A percentile compares a stretch with the other conserved stretches of the same genome.
Evolutionary conservation across 306 rosid species (phyloP).

Genomic region (Crotalaria pallida): DNA sequence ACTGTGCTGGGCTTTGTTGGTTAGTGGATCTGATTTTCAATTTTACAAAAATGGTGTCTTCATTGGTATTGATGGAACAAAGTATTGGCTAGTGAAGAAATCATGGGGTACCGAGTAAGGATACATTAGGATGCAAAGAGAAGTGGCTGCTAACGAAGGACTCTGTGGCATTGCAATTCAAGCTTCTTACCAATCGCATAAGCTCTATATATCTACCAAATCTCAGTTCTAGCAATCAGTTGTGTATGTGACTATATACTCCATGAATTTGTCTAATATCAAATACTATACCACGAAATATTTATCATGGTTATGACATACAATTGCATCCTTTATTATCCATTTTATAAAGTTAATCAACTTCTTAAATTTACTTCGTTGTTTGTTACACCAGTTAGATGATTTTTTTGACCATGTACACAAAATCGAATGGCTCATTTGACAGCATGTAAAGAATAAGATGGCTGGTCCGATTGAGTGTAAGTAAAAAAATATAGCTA

Average conservation of each 20-base stretch:
- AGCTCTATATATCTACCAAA: background rate
- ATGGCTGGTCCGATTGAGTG: too few species aligned
- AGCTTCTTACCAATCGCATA: conserved; percentile 37
- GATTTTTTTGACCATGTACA: too few species aligned
- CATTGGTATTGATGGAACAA: conserved; percentile 32
- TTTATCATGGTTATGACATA: background rate
- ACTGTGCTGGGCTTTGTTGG: too few species aligned
- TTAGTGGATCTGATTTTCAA: conserved; percentile 23
- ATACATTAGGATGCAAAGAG: conserved; percentile 36
- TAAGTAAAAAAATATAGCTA: too few species aligned
- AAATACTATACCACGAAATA: background rate
- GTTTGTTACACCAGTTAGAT: too few species aligned
- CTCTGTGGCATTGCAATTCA: conserved; percentile 43
- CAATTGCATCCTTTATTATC: too few species aligned
- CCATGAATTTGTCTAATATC: background rate
- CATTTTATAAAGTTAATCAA: too few species aligned
- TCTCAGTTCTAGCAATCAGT: background rate
- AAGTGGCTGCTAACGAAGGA: conserved; percentile 31
- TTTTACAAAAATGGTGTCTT: conserved; percentile 35
- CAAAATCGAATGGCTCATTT: too few species aligned
- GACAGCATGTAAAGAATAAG: too few species aligned
- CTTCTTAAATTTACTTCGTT: too few species aligned
- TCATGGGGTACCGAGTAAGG: conserved; percentile 42
- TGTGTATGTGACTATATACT: background rate
- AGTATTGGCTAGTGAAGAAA: conserved; percentile 48